A percentile compares a stretch with the other conserved stretches of the same genome.
These are phyloP conservation scores for Spinacia oleracea DNA, from an alignment of 179 eudicot species.

Conservation along the genomic window DNA sequence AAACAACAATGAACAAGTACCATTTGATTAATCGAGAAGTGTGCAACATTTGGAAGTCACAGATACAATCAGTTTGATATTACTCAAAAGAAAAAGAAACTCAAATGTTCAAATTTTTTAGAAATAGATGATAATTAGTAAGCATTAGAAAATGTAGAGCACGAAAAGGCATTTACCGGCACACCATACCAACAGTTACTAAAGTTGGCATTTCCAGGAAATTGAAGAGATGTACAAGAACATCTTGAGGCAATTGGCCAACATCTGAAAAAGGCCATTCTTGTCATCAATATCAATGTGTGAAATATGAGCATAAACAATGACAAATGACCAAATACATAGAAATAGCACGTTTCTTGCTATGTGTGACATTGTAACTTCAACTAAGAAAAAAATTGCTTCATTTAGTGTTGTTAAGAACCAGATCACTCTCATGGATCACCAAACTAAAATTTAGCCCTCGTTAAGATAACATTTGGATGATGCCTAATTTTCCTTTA, in stretches of 20 bases:
- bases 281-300: not conserved
- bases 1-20: conserved; percentile 15
- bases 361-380: not conserved
- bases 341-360: not conserved
- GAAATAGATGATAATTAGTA: not conserved
- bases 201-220: conserved; percentile 74
- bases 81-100: not conserved
- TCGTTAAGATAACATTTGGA: not conserved
- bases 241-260: conserved; percentile 62
- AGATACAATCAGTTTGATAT: not conserved
- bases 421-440: not conserved
- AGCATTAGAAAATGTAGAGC: conserved; percentile 1
- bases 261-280: conserved; percentile 40
- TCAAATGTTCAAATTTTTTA: not conserved
- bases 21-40: not conserved
- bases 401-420: not conserved
- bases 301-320: not conserved
- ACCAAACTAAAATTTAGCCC: not conserved
- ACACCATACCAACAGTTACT: conserved; percentile 64
- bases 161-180: conserved; percentile 52
- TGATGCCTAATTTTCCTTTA: not conserved
- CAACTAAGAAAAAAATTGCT: not conserved
- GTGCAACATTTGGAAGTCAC: not conserved
- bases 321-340: conserved; percentile 10
- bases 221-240: conserved; percentile 71